Base-by-base conservation (phyloP, 495 filamentous ascomycete species). In the Penicillium cataractarum region DNA sequence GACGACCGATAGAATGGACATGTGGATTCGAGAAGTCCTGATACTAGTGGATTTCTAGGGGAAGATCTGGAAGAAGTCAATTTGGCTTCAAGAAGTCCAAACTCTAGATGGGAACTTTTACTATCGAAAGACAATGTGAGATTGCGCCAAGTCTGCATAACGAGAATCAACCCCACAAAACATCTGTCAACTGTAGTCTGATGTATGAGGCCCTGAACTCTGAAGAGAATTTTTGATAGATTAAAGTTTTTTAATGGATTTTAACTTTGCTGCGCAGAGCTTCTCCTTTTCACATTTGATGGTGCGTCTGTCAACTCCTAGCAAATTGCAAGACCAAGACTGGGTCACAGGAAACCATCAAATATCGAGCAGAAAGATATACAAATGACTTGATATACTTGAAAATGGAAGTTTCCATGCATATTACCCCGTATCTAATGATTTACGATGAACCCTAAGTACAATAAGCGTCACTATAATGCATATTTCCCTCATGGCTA, bases 291-390 rank as follows among this genome's bases (percentile, higher is more conserved):
- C 44, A 32, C 51, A 80, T 73, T 87, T 88, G 54, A 89, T 78
- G 57, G 78, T 88, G 64, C 73, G 81, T 85, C 86, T 89, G 67
- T 89, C 86, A 79, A 89, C 83, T 24, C 74, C 78, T 3, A 86
- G 60, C 0, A n/a, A 83, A 75, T 5, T 79, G 83, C 6, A 86
- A 46, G 19, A 87, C 70, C 19, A 79, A n/a, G n/a, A n/a, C n/a
- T n/a, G n/a, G n/a, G n/a, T n/a, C n/a, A n/a, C n/a, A n/a, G n/a
- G n/a, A n/a, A n/a, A n/a, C n/a, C n/a, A n/a, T n/a, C n/a, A n/a
- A n/a, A n/a, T n/a, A n/a, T n/a, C n/a, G n/a, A n/a, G n/a, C n/a
- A n/a, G n/a, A n/a, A n/a, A n/a, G n/a, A n/a, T n/a, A n/a, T n/a
- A n/a, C n/a, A n/a, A n/a, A n/a, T n/a, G n/a, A n/a, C n/a, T n/a